Percentiles rank a stretch among this genome's conserved stretches.
These are phyloP conservation scores for Massariosphaeria phaeospora DNA, from an alignment of 495 filamentous ascomycete genomes.

Conservation along the genomic window DNA sequence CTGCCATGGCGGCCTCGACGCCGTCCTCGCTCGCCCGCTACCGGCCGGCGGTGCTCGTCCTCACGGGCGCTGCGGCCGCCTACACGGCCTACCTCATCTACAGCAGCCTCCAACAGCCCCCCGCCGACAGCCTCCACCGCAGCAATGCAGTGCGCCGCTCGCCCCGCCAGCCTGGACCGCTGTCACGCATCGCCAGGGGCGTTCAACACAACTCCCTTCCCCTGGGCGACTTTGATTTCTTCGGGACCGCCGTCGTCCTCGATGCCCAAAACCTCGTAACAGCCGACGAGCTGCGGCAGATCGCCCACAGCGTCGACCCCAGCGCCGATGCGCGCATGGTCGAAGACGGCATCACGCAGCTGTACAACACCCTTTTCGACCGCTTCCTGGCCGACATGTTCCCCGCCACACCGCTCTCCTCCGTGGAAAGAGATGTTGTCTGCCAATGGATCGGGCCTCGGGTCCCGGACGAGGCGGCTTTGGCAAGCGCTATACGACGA, in stretches of 20 bases:
- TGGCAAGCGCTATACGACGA: conserved; percentile 6
- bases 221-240: conserved; percentile 23
- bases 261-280: conserved; percentile 11
- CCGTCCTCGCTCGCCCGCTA: conserved; percentile 28
- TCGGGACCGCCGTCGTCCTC: conserved; percentile 13
- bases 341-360: conserved; percentile 3
- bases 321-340: conserved; percentile 4
- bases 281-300: background rate
- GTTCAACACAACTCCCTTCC: conserved; percentile 8
- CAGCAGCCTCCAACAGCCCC: background rate
- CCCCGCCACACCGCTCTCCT: background rate
- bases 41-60: conserved; percentile 29
- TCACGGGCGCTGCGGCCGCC: conserved; percentile 30
- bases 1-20: conserved; percentile 27
- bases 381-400: conserved; percentile 21
- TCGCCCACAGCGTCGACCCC: conserved; percentile 5
- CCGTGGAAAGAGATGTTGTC: conserved; percentile 1
- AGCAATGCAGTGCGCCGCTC: conserved; percentile 48
- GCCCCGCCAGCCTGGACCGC: background rate
- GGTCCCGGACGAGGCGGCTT: background rate
- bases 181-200: background rate
- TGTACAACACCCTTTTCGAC: conserved; percentile 26
- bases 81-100: conserved; percentile 33
- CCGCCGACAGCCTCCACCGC: conserved; percentile 43
- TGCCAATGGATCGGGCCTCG: background rate